These are phyloP conservation scores for Cryptococcus deneoformans DNA, from an alignment of 1,284 basidiomycete species.

Conservation along the genomic window DNA sequence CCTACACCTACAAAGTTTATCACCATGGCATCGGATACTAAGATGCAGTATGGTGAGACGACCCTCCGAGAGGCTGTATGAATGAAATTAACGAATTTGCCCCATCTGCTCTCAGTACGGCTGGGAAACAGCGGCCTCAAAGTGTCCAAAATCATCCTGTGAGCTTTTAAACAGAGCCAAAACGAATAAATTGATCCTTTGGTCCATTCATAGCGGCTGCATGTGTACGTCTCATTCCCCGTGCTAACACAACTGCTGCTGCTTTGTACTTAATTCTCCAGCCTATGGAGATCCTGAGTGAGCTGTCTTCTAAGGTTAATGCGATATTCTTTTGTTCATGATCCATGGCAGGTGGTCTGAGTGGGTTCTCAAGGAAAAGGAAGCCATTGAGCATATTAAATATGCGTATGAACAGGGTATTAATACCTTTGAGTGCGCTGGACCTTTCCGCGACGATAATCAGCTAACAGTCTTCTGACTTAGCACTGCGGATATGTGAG, in stretches of 20 bases:
- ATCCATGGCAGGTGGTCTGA: constrained; percentile 14
- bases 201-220: not conserved
- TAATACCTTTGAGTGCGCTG: constrained; percentile 41
- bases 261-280: not conserved
- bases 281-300: constrained; percentile 1
- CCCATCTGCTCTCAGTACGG: constrained; percentile 18
- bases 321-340: not conserved
- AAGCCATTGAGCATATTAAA: constrained; percentile 44
- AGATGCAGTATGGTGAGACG: constrained; percentile 11
- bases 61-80: no score
- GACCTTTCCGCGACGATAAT: not conserved
- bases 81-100: not conserved
- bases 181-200: not conserved
- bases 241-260: not conserved
- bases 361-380: constrained; percentile 42
- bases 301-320: not conserved
- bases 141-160: constrained; percentile 42
- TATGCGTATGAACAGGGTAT: constrained; percentile 41
- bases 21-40: not conserved
- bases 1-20: no score
- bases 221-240: not conserved
- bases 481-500: constrained; percentile 1
- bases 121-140: constrained; percentile 41
- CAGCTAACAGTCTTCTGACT: not conserved
- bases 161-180: constrained; percentile 4